Conservation (phyloP, 768 basidiomycete species). For the Suillus discolor region DNA sequence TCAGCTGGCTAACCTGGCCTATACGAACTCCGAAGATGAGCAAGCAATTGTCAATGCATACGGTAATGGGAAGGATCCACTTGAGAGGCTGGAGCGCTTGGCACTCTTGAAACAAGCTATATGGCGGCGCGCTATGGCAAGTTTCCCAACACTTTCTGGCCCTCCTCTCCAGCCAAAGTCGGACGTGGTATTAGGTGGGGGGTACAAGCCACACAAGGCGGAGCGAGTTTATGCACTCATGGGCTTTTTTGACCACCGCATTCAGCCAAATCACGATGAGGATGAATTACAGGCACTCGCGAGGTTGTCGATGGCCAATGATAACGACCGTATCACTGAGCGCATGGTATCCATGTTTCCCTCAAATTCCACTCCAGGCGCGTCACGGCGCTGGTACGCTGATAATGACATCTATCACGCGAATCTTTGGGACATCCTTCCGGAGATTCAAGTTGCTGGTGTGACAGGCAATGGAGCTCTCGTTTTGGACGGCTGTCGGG, state of each 20-base stretch:
- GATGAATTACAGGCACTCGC: background rate
- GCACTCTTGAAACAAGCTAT: background rate
- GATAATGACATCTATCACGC: background rate
- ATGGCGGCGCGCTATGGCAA: background rate
- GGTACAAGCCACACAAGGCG: too few species aligned
- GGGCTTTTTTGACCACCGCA: background rate
- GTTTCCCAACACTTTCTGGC: too few species aligned
- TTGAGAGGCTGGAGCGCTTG: background rate
- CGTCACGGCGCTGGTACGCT: background rate
- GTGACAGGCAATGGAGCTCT: background rate
- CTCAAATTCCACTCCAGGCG: background rate
- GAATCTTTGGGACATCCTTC: background rate
- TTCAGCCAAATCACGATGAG: background rate
- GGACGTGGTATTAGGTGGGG: too few species aligned
- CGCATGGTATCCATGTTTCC: background rate
- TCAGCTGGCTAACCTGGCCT: background rate
- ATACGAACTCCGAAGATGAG: background rate
- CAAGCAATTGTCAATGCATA: background rate
- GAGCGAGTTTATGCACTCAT: background rate
- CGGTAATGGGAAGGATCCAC: background rate
- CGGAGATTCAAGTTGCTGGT: background rate
- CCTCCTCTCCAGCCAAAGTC: too few species aligned
- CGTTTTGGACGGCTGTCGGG: background rate
- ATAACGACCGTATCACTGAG: background rate
- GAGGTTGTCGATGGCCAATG: background rate